phyloP scores from a whole-genome alignment of 2,329 filamentous ascomycete species.

The Penicillium sp. region DNA sequence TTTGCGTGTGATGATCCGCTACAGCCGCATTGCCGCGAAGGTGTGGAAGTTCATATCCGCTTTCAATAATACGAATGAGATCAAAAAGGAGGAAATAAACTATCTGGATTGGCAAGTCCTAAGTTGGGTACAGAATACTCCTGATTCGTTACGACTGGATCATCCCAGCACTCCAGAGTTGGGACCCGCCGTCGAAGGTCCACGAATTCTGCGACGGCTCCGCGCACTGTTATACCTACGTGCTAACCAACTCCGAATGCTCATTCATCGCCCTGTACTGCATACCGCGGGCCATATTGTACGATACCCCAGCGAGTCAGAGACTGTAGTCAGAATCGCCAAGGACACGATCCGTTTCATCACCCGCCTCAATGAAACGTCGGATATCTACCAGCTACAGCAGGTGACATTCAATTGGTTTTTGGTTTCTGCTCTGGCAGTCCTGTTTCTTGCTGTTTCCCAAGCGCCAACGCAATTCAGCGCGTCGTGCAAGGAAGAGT shows the following conservation, averaged over 20 bases:
- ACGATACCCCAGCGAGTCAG: constrained; percentile 69
- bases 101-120: constrained; percentile 79
- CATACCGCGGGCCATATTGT: constrained; percentile 74
- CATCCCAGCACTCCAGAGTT: constrained; percentile 48
- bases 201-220: constrained; percentile 68
- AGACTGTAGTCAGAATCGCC: constrained; percentile 63
- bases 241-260: constrained; percentile 85
- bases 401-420: constrained; percentile 67
- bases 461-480: constrained; percentile 62
- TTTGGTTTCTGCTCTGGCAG: constrained; percentile 61
- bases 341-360: constrained; percentile 64
- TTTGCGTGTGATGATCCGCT: constrained; percentile 80
- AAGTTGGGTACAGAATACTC: constrained; percentile 74
- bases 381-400: constrained; percentile 61
- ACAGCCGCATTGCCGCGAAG: constrained; percentile 76
- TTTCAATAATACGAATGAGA: constrained; percentile 62
- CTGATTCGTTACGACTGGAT: constrained; percentile 62
- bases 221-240: constrained; percentile 82
- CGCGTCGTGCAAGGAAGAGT: constrained; percentile 58
- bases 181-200: constrained; percentile 39
- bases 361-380: constrained; percentile 59
- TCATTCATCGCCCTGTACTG: constrained; percentile 81
- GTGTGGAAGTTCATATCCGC: constrained; percentile 82
- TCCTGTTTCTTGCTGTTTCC: constrained; percentile 62
- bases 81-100: constrained; percentile 72